Conservation (phyloP, 305 asterid species). For the Fraxinus baroniana region DNA sequence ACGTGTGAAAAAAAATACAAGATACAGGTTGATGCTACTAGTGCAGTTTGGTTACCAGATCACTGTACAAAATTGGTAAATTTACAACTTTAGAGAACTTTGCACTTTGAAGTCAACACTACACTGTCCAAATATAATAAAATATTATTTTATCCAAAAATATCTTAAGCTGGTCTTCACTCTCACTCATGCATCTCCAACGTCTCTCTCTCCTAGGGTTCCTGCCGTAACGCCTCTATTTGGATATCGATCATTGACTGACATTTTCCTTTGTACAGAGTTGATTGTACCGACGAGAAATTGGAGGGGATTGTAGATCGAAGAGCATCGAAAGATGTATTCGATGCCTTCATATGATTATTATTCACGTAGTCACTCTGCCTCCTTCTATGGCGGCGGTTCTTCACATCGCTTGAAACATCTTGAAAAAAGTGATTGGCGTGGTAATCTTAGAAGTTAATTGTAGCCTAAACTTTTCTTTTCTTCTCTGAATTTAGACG, state of each 20-base stretch:
- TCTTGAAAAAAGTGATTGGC: constrained; percentile 37
- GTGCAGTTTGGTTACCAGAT: too few species aligned
- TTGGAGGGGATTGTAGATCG: background rate
- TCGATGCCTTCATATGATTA: constrained; percentile 37
- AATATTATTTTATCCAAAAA: constrained; percentile 10
- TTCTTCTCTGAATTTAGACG: background rate
- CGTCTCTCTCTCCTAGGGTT: background rate
- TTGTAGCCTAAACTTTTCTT: constrained; percentile 13
- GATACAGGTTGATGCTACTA: too few species aligned
- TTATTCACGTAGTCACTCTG: constrained; percentile 22
- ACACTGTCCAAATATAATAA: background rate
- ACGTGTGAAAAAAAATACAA: too few species aligned
- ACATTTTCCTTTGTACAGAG: background rate
- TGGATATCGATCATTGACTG: background rate
- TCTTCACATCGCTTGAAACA: constrained; percentile 46
- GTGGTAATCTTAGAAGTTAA: constrained; percentile 45
- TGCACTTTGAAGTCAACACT: background rate
- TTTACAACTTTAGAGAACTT: background rate
- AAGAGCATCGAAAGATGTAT: constrained; percentile 50
- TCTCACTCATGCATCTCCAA: background rate
- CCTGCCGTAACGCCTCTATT: background rate
- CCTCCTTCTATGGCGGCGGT: constrained; percentile 33
- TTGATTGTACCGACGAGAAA: background rate
- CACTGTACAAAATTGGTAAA: background rate
- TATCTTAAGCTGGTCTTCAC: background rate